Evolutionary conservation across 768 basidiomycete genomes (phyloP), one percentile per base, ranked within the genome.

Genomic region (Russula earlei): DNA sequence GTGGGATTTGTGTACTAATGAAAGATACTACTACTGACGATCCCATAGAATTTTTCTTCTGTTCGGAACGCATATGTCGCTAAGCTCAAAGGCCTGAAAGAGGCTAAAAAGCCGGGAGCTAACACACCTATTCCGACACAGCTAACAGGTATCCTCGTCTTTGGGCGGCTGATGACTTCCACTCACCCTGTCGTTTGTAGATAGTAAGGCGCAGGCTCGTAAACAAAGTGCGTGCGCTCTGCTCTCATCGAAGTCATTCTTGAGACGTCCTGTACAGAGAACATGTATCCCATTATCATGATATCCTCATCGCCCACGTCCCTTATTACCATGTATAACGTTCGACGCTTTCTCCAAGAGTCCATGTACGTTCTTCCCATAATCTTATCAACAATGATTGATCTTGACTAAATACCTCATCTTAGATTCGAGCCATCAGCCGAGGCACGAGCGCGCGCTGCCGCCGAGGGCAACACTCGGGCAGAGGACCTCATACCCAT

Each of bases 321-420:
- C 3, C 80, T 99, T 53, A 85, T 99, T 67, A 96, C 92, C 6
- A 96, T 99, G 91, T 84, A 93, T 79, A 99, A 99, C 65, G 91
- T 98, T 54, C 90, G 89, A 68, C 81, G 80, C 31, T 96, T 98
- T 71, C 71, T 99, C 15, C 91, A 97, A 72, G 91, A 97, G 65
- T 81, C 91, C 0, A 72, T 79, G 85, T 91, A 69, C 56, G 58
- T 46, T 27, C 7, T 45, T 36, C 11, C 27, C 29, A 19, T 14
- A 12, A 10, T 36, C 5, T 10, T 42, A 0, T 19, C 22, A 33
- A 15, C 10, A 27, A 6, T 43, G 33, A 40, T 44, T 43, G 33
- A 40, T 44, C 40, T 7, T 11, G 31, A n/a, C 17, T 24, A 34
- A 19, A 36, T 33, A 38, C 14, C n/a, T 0, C 5, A 2, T 37